These are phyloP conservation scores for Backusella australiensis DNA, from an alignment of 192 early-diverging fungal species.

Conservation along the genomic window DNA sequence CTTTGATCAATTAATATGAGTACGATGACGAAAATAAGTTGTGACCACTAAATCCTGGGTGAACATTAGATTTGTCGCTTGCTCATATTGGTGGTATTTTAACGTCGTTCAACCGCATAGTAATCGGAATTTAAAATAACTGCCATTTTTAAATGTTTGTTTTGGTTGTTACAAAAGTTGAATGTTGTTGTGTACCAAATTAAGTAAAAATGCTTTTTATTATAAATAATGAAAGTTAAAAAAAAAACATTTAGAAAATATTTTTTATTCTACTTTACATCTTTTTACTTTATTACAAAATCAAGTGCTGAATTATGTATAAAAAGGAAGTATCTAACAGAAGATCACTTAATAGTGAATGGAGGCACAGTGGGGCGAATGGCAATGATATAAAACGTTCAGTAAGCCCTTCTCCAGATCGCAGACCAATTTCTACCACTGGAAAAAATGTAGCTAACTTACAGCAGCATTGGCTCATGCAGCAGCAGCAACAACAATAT, in stretches of 20 bases:
- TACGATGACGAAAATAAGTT: no score
- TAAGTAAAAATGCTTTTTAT: neutral
- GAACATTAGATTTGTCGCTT: no score
- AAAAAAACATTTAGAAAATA: neutral
- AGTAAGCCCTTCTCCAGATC: neutral
- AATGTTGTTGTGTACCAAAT: neutral
- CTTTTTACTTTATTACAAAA: neutral
- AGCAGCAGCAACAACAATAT: slow-evolving; percentile 13
- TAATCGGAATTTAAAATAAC: neutral
- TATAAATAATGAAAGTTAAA: neutral
- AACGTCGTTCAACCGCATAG: no score
- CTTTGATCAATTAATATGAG: no score
- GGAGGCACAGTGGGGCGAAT: neutral
- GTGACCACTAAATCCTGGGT: no score
- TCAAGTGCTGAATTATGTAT: neutral
- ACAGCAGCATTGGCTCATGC: slow-evolving; percentile 24
- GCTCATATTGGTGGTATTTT: no score
- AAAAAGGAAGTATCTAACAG: neutral
- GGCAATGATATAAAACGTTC: slow-evolving; percentile 1
- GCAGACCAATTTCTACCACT: neutral
- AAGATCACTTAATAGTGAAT: neutral
- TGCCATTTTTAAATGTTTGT: neutral
- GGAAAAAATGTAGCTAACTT: slow-evolving; percentile 29
- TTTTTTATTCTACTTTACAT: neutral
- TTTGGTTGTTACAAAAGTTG: slow-evolving; percentile 5